These are phyloP conservation scores for Limonomyces culmigenus DNA, from an alignment of 1,284 basidiomycete genomes.

Conservation along the genomic window DNA sequence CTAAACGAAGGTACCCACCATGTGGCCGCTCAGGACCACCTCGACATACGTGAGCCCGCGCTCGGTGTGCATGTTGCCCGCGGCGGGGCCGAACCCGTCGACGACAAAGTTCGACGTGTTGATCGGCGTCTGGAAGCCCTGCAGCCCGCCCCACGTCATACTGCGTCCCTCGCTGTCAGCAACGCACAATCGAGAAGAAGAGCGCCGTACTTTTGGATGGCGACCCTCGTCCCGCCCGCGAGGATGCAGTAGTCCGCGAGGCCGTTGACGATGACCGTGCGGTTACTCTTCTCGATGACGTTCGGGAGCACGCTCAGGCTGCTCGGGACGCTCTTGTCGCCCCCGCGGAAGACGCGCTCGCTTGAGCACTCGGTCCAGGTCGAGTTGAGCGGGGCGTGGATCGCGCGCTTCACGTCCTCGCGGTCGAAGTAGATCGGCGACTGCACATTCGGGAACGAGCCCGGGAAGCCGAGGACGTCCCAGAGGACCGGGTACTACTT, in stretches of 20 bases:
- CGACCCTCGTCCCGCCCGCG: conserved; percentile 31
- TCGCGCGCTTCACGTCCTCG: conserved; percentile 50
- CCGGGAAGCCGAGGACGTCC: conserved; percentile 70
- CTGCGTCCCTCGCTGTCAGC: conserved; percentile 47
- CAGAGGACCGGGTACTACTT: conserved; percentile 39
- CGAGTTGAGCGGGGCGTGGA: conserved; percentile 50
- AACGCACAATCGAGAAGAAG: not conserved
- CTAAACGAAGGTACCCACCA: conserved; percentile 33
- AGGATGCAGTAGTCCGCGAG: conserved; percentile 56
- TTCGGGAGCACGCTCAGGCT: conserved; percentile 47
- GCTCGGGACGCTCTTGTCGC: conserved; percentile 44
- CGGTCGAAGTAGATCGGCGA: conserved; percentile 47
- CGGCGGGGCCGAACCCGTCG: conserved; percentile 44
- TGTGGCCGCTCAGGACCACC: conserved; percentile 50
- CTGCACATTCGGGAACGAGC: conserved; percentile 36
- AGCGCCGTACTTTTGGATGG: conserved; percentile 12
- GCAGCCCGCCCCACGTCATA: conserved; percentile 38
- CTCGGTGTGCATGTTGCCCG: conserved; percentile 47
- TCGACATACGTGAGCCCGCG: conserved; percentile 51
- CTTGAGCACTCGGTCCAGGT: conserved; percentile 49
- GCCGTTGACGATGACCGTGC: conserved; percentile 56
- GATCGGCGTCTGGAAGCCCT: conserved; percentile 60
- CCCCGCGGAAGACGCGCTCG: conserved; percentile 14
- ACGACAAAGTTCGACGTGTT: conserved; percentile 48
- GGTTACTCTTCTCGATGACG: conserved; percentile 59